phyloP scores from a whole-genome alignment of 2,329 filamentous ascomycete species.

The Clarireedia monteithiana region DNA sequence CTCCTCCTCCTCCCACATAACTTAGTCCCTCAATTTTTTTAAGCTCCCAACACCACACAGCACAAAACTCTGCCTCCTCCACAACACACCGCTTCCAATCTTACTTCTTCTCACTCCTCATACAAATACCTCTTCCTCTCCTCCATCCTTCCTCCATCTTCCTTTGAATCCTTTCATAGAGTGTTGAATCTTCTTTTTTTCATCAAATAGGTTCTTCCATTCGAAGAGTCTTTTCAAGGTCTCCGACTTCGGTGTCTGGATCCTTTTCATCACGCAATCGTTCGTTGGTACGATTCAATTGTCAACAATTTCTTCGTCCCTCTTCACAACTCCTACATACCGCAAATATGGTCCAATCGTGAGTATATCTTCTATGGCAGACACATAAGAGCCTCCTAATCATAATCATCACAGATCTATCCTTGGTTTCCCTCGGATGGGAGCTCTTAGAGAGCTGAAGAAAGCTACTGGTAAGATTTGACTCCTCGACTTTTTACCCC shows the following conservation, averaged over 20 bases:
- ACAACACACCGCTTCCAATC: slow-evolving; percentile 8
- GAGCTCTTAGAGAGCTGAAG: slow-evolving; percentile 97
- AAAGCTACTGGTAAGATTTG: slow-evolving; percentile 63
- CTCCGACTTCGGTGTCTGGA: slow-evolving; percentile 8
- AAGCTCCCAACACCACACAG: background rate
- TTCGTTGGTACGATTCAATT: background rate
- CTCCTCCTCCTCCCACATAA: background rate
- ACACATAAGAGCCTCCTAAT: slow-evolving; percentile 10
- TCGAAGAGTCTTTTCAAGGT: background rate
- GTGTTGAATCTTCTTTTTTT: background rate
- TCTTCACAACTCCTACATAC: slow-evolving; percentile 9
- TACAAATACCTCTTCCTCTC: background rate
- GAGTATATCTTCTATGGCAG: slow-evolving; percentile 27
- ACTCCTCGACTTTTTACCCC: background rate
- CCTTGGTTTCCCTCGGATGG: slow-evolving; percentile 99
- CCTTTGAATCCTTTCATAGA: background rate
- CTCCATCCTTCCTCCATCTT: background rate
- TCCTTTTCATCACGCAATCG: slow-evolving; percentile 5
- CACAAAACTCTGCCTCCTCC: background rate
- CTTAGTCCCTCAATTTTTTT: background rate
- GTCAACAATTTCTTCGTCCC: background rate
- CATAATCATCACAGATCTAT: slow-evolving; percentile 43
- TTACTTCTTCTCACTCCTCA: background rate
- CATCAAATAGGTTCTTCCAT: background rate
- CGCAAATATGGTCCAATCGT: slow-evolving; percentile 53